phyloP scores from a whole-genome alignment of 805 yeast species.

The Nakazawaea ernobii region DNA sequence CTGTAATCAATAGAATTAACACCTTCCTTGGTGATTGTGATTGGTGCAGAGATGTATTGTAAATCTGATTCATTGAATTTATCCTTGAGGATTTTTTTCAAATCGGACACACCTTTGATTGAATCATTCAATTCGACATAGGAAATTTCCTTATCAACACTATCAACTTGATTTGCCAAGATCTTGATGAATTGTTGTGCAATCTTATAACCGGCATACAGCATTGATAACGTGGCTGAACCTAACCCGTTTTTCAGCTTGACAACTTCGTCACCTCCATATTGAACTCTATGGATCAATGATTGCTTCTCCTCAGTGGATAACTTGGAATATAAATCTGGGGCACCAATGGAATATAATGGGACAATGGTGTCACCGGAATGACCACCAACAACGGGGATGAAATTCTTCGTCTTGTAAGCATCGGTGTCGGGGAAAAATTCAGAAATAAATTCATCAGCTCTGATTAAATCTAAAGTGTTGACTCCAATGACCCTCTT shows the following conservation, averaged over 20 bases:
- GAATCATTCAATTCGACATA: conserved; percentile 44
- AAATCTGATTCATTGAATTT: conserved; percentile 25
- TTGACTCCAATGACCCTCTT: conserved; percentile 81
- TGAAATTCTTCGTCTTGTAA: conserved; percentile 31
- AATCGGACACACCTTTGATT: conserved; percentile 47
- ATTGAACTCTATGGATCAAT: conserved; percentile 84
- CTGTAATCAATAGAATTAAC: conserved; percentile 49
- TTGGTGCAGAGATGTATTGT: conserved; percentile 59
- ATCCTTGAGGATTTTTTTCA: conserved; percentile 34
- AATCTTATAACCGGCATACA: conserved; percentile 82
- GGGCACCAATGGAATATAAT: conserved; percentile 46
- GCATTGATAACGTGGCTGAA: conserved; percentile 91
- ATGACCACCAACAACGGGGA: conserved; percentile 90
- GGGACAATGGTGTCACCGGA: conserved; percentile 95
- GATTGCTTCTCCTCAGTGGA: conserved; percentile 32
- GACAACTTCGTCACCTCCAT: conserved; percentile 95
- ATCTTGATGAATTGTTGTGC: conserved; percentile 38
- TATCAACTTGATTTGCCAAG: conserved; percentile 21
- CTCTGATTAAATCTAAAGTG: conserved; percentile 80
- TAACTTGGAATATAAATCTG: conserved; percentile 20
- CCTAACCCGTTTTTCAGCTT: conserved; percentile 93
- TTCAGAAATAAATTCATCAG: conserved; percentile 72
- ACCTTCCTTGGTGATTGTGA: conserved; percentile 48
- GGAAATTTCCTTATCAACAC: conserved; percentile 39
- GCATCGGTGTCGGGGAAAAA: conserved; percentile 21